These are phyloP conservation scores for Alopecurus myosuroides DNA, from an alignment of 176 grass and related monocot species.

Conservation along the genomic window DNA sequence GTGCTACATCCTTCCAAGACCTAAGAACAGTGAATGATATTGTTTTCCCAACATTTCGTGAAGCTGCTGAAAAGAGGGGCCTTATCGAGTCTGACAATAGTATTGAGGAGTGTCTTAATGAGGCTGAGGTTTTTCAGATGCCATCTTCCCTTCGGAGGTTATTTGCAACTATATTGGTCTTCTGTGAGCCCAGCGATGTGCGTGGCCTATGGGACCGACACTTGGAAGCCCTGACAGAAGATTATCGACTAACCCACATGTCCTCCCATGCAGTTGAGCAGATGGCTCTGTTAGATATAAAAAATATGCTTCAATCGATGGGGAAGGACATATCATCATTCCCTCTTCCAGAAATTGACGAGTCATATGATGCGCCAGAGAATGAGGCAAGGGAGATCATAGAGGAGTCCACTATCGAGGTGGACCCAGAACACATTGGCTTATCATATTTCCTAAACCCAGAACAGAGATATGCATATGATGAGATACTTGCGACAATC, in stretches of 20 bases:
- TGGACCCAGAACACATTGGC: too few species aligned
- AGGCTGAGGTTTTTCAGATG: too few species aligned
- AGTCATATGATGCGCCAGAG: background rate
- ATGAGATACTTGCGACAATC: background rate
- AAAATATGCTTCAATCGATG: background rate
- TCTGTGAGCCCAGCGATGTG: too few species aligned
- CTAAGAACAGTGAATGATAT: background rate
- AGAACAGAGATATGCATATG: too few species aligned
- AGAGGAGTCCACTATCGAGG: background rate
- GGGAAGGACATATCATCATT: background rate
- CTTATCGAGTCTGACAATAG: background rate
- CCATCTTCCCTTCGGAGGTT: too few species aligned
- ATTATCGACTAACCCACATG: background rate
- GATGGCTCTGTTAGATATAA: background rate
- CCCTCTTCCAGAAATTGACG: background rate
- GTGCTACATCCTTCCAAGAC: too few species aligned
- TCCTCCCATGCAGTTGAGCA: background rate
- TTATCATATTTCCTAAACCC: too few species aligned
- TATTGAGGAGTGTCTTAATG: background rate
- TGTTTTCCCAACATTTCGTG: background rate
- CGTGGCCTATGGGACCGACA: too few species aligned
- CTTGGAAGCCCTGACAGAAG: background rate
- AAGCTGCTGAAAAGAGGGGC: background rate
- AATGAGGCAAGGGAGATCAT: background rate
- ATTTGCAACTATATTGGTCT: too few species aligned